Conservation (phyloP, 1,139 yeast genomes). For the Candida glucosophila region DNA sequence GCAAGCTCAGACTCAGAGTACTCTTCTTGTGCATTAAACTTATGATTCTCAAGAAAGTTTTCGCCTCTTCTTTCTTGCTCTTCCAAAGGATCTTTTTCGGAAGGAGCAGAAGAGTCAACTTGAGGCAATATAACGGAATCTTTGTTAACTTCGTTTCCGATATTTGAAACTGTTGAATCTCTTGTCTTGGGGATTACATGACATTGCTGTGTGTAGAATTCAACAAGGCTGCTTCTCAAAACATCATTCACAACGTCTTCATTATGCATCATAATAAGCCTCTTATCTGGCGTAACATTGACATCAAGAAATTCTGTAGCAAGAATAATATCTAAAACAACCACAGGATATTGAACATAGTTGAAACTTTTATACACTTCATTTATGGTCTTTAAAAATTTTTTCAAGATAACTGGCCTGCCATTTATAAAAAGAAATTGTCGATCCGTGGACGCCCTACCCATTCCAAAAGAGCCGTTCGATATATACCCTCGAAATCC, state of each 20-base stretch:
- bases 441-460: slow-evolving; percentile 58
- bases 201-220: slow-evolving; percentile 39
- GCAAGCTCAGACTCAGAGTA: slow-evolving; percentile 1
- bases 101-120: too few relatives aligned
- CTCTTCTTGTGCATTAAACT: too few relatives aligned
- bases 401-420: slow-evolving; percentile 61
- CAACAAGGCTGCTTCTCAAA: slow-evolving; percentile 31
- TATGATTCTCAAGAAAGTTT: too few relatives aligned
- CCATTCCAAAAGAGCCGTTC: slow-evolving; percentile 65
- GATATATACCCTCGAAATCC: slow-evolving; percentile 57
- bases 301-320: slow-evolving; percentile 56
- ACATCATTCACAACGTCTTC: slow-evolving; percentile 51
- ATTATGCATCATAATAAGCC: slow-evolving; percentile 59
- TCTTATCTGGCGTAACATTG: slow-evolving; percentile 87
- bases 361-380: slow-evolving; percentile 69
- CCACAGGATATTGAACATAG: slow-evolving; percentile 66
- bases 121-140: too few relatives aligned
- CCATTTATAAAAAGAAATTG: slow-evolving; percentile 68
- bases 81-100: too few relatives aligned
- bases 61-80: too few relatives aligned
- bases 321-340: slow-evolving; percentile 52
- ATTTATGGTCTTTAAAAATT: slow-evolving; percentile 51
- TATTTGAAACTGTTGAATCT: too few relatives aligned
- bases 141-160: too few relatives aligned
- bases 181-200: slow-evolving; percentile 34